Evolutionary conservation across 345 rosid genomes (phyloP).

Genomic region (Eucalyptus camaldulensis): DNA sequence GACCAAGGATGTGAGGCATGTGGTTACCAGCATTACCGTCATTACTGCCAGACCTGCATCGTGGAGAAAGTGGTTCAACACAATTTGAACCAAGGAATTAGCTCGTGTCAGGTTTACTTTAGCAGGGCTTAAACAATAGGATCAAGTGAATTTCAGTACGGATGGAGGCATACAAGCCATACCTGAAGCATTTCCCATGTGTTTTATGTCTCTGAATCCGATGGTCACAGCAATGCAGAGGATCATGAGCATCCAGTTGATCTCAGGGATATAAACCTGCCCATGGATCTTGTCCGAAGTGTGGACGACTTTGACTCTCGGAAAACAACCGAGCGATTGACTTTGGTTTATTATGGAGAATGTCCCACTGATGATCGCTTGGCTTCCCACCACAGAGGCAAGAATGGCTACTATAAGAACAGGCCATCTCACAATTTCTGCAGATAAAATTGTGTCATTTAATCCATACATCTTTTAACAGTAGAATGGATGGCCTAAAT

Average conservation of each 20-base stretch:
- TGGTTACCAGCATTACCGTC: conserved; percentile 98
- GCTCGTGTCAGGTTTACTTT: background rate
- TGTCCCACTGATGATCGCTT: conserved; percentile 96
- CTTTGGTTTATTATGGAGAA: conserved; percentile 99
- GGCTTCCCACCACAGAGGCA: conserved; percentile 99
- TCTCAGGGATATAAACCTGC: conserved; percentile 95
- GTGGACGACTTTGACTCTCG: conserved; percentile 95
- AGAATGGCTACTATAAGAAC: conserved; percentile 83
- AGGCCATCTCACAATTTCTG: conserved; percentile 77
- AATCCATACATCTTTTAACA: background rate
- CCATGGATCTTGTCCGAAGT: conserved; percentile 98
- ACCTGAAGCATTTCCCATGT: conserved; percentile 98
- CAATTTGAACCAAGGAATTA: background rate
- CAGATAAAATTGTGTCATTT: background rate
- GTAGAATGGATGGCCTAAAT: background rate
- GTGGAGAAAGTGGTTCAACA: background rate
- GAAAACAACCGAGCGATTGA: conserved; percentile 98
- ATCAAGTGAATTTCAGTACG: background rate
- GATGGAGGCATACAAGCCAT: background rate
- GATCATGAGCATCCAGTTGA: conserved; percentile 97
- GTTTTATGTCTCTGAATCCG: conserved; percentile 95
- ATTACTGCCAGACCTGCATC: conserved; percentile 90
- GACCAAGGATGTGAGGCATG: conserved; percentile 87
- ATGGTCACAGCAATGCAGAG: conserved; percentile 96
- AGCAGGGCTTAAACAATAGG: background rate